These are phyloP conservation scores for Abelmoschus esculentus DNA, from an alignment of 345 rosid genomes.

Conservation along the genomic window DNA sequence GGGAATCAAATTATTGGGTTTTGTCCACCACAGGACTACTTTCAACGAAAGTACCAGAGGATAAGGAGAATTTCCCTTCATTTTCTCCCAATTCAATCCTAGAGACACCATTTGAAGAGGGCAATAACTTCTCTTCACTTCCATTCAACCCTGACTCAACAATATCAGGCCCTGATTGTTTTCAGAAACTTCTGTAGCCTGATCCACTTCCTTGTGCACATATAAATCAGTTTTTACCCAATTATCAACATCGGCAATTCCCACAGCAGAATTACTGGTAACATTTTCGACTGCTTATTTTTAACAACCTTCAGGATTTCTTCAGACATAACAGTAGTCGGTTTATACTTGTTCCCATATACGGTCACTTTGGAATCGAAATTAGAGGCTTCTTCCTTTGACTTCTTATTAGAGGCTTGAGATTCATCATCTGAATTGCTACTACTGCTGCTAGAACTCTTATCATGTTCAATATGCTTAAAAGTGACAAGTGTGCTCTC, in stretches of 20 bases:
- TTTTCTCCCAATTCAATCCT: conserved; percentile 17
- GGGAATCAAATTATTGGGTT: conserved; percentile 27
- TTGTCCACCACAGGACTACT: conserved; percentile 18
- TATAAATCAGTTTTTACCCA: conserved; percentile 17
- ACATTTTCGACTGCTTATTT: conserved; percentile 16
- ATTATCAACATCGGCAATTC: conserved; percentile 23
- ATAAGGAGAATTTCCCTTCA: conserved; percentile 18
- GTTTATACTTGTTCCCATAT: conserved; percentile 14
- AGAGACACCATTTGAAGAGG: not conserved
- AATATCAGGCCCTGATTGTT: conserved; percentile 22
- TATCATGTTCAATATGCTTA: conserved; percentile 31
- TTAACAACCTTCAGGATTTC: conserved; percentile 26
- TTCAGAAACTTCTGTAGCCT: conserved; percentile 15
- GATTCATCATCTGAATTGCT: conserved; percentile 47
- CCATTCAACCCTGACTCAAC: conserved; percentile 25
- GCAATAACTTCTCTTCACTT: conserved; percentile 25
- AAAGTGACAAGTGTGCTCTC: conserved; percentile 29
- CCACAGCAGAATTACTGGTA: conserved; percentile 24
- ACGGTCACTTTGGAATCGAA: conserved; percentile 10
- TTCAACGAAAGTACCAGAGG: conserved; percentile 21
- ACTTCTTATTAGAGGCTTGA: conserved; percentile 24
- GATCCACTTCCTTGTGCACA: conserved; percentile 21
- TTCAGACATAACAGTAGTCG: conserved; percentile 18
- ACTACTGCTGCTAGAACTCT: conserved; percentile 26
- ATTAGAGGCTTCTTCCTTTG: conserved; percentile 21